Evolutionary conservation across 495 filamentous ascomycete genomes (phyloP).

Genomic region (Podospora conica): DNA sequence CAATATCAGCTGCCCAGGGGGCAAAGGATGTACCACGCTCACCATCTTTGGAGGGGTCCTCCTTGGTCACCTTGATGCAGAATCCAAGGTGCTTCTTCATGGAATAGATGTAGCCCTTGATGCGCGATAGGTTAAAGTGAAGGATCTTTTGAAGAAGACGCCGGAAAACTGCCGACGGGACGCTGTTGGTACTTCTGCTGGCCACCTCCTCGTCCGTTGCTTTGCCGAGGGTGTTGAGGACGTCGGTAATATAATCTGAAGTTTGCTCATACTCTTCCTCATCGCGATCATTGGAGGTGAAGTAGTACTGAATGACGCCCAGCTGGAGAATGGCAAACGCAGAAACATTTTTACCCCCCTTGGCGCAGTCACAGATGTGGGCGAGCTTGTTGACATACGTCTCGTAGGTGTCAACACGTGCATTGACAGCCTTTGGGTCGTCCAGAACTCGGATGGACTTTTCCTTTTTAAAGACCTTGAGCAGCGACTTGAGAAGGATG

Average conservation of each 20-base stretch:
- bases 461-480: not conserved
- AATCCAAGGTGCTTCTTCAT: not conserved
- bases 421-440: too few species aligned
- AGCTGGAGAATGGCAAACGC: conserved; percentile 14
- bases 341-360: conserved; percentile 16
- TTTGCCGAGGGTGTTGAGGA: not conserved
- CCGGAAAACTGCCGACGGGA: not conserved
- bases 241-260: not conserved
- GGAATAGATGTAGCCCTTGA: conserved; percentile 3
- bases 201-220: not conserved
- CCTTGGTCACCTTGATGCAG: conserved; percentile 5
- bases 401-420: not conserved
- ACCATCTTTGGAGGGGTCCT: conserved; percentile 1
- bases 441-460: not conserved
- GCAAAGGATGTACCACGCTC: not conserved
- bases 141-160: conserved; percentile 8
- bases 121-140: conserved; percentile 12
- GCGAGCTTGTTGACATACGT: conserved; percentile 25
- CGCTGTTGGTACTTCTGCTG: not conserved
- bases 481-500: not conserved
- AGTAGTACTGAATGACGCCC: conserved; percentile 15
- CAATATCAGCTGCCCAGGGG: not conserved
- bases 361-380: conserved; percentile 21
- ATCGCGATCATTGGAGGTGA: conserved; percentile 19
- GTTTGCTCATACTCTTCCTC: not conserved